Percentiles rank a stretch among this genome's conserved stretches.
Evolutionary conservation across 2,329 filamentous ascomycete genomes (phyloP).

Genomic region (Aspergillus ustus): DNA sequence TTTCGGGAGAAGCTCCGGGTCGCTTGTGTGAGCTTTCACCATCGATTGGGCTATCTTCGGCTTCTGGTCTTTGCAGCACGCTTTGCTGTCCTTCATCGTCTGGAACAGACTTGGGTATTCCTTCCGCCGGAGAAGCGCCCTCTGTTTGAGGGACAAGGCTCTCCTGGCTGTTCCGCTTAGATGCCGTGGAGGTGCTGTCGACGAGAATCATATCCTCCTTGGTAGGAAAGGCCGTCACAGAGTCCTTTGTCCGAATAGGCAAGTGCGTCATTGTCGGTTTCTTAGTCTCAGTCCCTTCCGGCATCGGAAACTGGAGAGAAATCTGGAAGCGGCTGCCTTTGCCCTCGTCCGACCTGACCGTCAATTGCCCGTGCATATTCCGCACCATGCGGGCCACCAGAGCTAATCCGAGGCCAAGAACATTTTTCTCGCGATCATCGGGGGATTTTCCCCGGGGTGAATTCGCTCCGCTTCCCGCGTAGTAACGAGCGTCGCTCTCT

Average conservation of each 20-base stretch:
- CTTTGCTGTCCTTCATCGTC: too few species aligned
- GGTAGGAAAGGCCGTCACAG: conserved; percentile 12
- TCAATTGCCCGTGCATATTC: conserved; percentile 89
- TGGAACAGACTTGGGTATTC: too few species aligned
- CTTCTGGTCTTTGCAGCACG: too few species aligned
- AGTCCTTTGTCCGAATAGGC: conserved; percentile 20
- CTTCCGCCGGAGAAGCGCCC: too few species aligned
- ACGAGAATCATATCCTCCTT: conserved; percentile 47
- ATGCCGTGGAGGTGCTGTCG: conserved; percentile 27
- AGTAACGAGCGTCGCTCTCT: conserved; percentile 55
- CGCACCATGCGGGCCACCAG: conserved; percentile 82
- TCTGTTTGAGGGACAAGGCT: conserved; percentile 16
- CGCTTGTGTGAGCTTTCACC: too few species aligned
- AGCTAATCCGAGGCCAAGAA: conserved; percentile 81
- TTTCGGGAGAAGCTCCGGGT: background rate
- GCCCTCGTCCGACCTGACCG: conserved; percentile 80
- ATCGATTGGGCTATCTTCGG: background rate
- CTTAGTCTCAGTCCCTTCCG: conserved; percentile 31
- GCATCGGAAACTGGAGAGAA: conserved; percentile 74
- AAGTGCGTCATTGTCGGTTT: conserved; percentile 13
- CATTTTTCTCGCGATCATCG: conserved; percentile 44
- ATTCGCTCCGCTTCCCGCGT: background rate
- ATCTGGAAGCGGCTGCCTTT: conserved; percentile 84
- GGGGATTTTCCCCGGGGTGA: background rate
- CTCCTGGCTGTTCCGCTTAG: conserved; percentile 13